phyloP scores from a whole-genome alignment of 306 rosid genomes.

The Vachellia collinsii region DNA sequence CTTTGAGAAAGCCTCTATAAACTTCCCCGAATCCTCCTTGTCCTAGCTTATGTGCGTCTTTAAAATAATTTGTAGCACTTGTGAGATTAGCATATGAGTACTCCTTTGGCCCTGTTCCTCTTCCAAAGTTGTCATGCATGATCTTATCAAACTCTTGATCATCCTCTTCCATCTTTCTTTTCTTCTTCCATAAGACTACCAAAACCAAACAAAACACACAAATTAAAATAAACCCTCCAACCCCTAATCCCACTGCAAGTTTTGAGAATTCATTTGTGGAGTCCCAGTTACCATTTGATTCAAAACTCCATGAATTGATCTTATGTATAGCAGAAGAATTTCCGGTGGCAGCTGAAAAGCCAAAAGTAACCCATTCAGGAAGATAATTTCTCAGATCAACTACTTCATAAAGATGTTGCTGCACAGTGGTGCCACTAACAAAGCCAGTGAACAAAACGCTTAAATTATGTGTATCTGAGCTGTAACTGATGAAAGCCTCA shows the following conservation, averaged over 20 bases:
- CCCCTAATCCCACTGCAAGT: not conserved
- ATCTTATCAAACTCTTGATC: not conserved
- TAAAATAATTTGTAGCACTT: constrained; percentile 24
- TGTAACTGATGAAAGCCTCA: not conserved
- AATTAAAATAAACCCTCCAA: not conserved
- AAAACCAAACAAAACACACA: not conserved
- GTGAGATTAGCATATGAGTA: constrained; percentile 25
- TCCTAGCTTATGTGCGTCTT: constrained; percentile 22
- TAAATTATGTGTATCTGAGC: not conserved
- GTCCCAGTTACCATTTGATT: not conserved
- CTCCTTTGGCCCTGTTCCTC: constrained; percentile 23
- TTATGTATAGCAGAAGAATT: not conserved
- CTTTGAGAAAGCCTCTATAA: constrained; percentile 21
- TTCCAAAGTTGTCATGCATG: constrained; percentile 38
- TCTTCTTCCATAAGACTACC: not conserved
- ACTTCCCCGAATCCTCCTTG: constrained; percentile 34
- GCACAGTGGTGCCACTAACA: not conserved
- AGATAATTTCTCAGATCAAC: not conserved
- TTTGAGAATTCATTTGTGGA: not conserved
- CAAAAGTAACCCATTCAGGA: constrained; percentile 8
- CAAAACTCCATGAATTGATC: not conserved
- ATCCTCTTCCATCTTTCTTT: constrained; percentile 18
- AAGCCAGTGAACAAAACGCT: not conserved
- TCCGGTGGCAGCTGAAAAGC: constrained; percentile 1
- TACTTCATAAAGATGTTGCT: not conserved